These are phyloP conservation scores for Sporobolomyces pararoseus DNA, from an alignment of 768 basidiomycete genomes.

Conservation along the genomic window DNA sequence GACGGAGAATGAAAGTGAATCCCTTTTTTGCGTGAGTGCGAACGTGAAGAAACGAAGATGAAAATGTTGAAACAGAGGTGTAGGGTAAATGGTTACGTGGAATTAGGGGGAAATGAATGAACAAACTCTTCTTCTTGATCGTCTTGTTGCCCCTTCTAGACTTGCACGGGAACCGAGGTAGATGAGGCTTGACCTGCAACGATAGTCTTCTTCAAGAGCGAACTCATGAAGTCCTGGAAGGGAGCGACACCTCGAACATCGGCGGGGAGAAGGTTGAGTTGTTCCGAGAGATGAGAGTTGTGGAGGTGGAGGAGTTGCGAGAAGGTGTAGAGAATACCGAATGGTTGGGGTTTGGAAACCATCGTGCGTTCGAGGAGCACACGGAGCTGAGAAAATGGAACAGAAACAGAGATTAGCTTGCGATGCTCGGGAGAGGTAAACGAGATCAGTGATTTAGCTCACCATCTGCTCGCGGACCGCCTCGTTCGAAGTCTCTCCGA, in stretches of 20 bases:
- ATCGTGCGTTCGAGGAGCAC: slow-evolving; percentile 90
- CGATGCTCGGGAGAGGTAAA: background rate
- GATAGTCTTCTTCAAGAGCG: slow-evolving; percentile 24
- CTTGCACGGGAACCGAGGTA: slow-evolving; percentile 1
- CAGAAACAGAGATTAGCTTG: background rate
- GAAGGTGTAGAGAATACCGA: slow-evolving; percentile 26
- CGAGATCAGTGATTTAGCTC: slow-evolving; percentile 23
- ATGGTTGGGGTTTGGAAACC: slow-evolving; percentile 85
- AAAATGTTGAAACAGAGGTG: background rate
- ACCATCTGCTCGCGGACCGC: slow-evolving; percentile 61
- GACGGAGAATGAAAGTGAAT: slow-evolving; percentile 3
- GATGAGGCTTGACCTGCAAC: slow-evolving; percentile 7
- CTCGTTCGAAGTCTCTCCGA: slow-evolving; percentile 73
- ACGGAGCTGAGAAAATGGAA: slow-evolving; percentile 20
- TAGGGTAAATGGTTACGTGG: background rate
- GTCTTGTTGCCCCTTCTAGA: too few relatives aligned
- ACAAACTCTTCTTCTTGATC: too few relatives aligned
- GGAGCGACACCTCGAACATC: slow-evolving; percentile 19
- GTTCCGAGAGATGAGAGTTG: slow-evolving; percentile 1
- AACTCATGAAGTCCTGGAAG: slow-evolving; percentile 23
- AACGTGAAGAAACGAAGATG: slow-evolving; percentile 10
- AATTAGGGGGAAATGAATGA: background rate
- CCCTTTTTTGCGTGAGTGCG: slow-evolving; percentile 19
- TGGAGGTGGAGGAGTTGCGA: slow-evolving; percentile 27
- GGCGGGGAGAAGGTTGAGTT: slow-evolving; percentile 15